These are phyloP conservation scores for Lentinula guzmanii DNA, from an alignment of 768 basidiomycete species.

Conservation along the genomic window DNA sequence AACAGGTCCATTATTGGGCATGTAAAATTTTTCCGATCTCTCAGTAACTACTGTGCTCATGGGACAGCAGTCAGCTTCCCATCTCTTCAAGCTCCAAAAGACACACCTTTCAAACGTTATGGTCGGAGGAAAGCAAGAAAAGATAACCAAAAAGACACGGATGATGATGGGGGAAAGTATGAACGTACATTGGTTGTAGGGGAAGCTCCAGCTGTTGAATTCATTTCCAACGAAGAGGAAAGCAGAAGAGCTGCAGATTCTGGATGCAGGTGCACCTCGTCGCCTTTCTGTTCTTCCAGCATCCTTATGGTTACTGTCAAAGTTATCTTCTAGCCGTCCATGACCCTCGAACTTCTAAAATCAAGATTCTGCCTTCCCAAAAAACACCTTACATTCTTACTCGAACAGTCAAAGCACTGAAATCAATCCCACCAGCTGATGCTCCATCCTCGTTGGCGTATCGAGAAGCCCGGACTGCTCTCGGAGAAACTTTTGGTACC, in stretches of 20 bases:
- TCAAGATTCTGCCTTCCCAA: conserved; percentile 62
- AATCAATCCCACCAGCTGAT: conserved; percentile 47
- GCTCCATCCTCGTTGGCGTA: conserved; percentile 48
- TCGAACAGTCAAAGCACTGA: conserved; percentile 80
- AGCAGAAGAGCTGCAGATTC: conserved; percentile 39
- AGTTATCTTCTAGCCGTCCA: conserved; percentile 85
- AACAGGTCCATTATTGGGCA: conserved; percentile 50
- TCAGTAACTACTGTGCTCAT: not conserved
- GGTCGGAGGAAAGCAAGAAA: conserved; percentile 35
- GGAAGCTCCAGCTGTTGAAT: conserved; percentile 82
- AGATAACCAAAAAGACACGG: conserved; percentile 15
- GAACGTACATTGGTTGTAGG: conserved; percentile 59
- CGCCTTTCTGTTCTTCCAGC: not conserved
- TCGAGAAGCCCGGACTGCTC: conserved; percentile 60
- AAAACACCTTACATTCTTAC: conserved; percentile 63
- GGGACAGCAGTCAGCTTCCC: conserved; percentile 53
- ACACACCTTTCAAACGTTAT: conserved; percentile 61
- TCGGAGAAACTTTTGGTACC: conserved; percentile 92
- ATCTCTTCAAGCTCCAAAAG: conserved; percentile 47
- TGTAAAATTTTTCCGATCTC: not conserved
- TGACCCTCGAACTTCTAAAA: conserved; percentile 67
- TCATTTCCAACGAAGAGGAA: conserved; percentile 60
- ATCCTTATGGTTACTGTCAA: conserved; percentile 1
- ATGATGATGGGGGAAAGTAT: conserved; percentile 18
- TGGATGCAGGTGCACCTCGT: conserved; percentile 59